Conservation (phyloP, 805 yeast genomes). For the Naumovozyma baii region DNA sequence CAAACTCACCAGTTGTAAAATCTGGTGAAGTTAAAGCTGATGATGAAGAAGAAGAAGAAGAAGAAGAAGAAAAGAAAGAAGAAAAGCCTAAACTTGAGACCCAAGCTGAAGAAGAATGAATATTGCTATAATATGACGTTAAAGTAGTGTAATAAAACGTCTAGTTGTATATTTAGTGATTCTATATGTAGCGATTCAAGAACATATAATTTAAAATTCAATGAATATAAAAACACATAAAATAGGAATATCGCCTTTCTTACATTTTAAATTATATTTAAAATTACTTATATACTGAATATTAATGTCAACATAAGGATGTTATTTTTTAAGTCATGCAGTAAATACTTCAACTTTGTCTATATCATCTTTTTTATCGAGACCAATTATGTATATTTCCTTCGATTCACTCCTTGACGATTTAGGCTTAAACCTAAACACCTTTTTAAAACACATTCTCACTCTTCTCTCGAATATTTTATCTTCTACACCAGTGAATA, state of each 20-base stretch:
- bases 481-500: conserved; percentile 78
- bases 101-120: conserved; percentile 5
- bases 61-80: conserved; percentile 12
- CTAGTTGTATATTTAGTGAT: conserved; percentile 3
- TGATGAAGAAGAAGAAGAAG: conserved; percentile 11
- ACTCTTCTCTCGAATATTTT: conserved; percentile 49
- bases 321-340: too few species aligned
- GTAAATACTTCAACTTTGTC: conserved; percentile 40
- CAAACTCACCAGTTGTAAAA: conserved; percentile 1
- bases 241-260: too few species aligned
- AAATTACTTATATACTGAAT: too few species aligned
- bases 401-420: conserved; percentile 73
- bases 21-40: conserved; percentile 14
- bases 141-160: conserved; percentile 3
- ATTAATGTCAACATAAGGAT: too few species aligned
- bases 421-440: conserved; percentile 63
- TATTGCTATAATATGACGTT: conserved; percentile 8
- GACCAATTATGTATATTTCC: conserved; percentile 73
- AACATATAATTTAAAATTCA: conserved; percentile 1
- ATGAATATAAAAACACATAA: conserved; percentile 1
- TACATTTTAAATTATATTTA: too few species aligned
- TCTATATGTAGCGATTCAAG: neutral
- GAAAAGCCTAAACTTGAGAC: conserved; percentile 10
- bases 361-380: conserved; percentile 35
- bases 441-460: conserved; percentile 48